phyloP scores from a whole-genome alignment of 148 eudicot genomes.

The Salicornia ramosissima region DNA sequence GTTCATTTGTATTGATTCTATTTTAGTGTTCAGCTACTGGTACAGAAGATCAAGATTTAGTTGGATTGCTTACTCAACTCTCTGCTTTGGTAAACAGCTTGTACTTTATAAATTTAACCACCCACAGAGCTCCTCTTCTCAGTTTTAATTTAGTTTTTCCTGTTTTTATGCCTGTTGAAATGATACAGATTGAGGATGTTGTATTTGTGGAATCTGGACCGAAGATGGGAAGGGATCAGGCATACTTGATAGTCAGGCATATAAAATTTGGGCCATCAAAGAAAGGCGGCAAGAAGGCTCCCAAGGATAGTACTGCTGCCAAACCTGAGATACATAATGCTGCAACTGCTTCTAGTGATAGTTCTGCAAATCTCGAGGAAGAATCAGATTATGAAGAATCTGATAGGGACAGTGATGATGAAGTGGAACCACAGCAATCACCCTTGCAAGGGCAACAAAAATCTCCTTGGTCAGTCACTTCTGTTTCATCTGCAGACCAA shows the following conservation, averaged over 20 bases:
- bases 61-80: slow-evolving; percentile 3
- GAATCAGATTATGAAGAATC: slow-evolving; percentile 21
- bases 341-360: slow-evolving; percentile 12
- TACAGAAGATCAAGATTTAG: slow-evolving; percentile 26
- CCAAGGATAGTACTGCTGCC: slow-evolving; percentile 18
- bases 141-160: background rate
- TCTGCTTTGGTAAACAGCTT: slow-evolving; percentile 16
- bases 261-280: slow-evolving; percentile 64
- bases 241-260: slow-evolving; percentile 58
- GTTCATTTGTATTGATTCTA: background rate
- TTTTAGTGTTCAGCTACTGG: slow-evolving; percentile 56
- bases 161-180: background rate
- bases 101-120: background rate
- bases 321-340: slow-evolving; percentile 10
- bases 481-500: slow-evolving; percentile 18
- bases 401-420: slow-evolving; percentile 27
- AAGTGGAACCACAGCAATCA: slow-evolving; percentile 9
- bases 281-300: slow-evolving; percentile 50
- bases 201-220: slow-evolving; percentile 60
- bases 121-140: background rate
- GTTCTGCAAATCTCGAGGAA: slow-evolving; percentile 14
- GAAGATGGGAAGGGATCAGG: slow-evolving; percentile 46
- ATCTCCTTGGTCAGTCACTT: slow-evolving; percentile 22
- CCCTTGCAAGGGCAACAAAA: slow-evolving; percentile 15
- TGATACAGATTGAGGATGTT: slow-evolving; percentile 62